Evolutionary conservation across 176 grass and related monocot species (phyloP), one percentile per base, ranked within the genome.

Genomic region (Leersia perrieri): DNA sequence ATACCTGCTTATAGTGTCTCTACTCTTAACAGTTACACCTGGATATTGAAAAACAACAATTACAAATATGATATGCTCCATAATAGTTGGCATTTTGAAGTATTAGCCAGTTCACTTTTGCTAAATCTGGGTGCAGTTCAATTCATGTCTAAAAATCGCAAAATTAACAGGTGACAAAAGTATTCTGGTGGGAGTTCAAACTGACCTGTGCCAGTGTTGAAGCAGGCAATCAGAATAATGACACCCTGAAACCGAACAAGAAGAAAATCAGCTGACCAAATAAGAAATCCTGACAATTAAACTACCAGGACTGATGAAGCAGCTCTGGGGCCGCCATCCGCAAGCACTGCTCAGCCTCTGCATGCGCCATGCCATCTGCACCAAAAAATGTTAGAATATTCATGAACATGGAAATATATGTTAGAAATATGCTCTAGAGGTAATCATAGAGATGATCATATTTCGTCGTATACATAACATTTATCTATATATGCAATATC

Each of bases 201-300:
- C 88, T 22, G 5, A 97, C 94, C 89, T 89, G 94, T 81, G 80
- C 91, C 58, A 29, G 77, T 80, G 67, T 87, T 92, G 33, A 88
- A 86, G 80, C 92, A 97, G 42, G 83, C 94, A 40, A 97, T 53
- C 4, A 97, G 88, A 85, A 94, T 60, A 68, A 97, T 92, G 28
- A 87, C 85, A 9, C 92, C 94, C 92, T 94, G 85, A 53, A 84
- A 85, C 58, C 5, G 20, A 51, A 47, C 29, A 58, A 39, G 42
- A 74, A 42, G 51, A 63, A 1, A 11, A 84, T 27, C 72, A 76
- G 41, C 15, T 0, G 39, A 69, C 28, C 47, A 38, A 7, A 25
- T 1, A 66, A 4, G 36, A 25, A 51, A 42, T 11, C 51, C 38
- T 18, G 68, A 0, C 30, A 53, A 8, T 25, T 72, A 7, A 35